Base-by-base conservation (phyloP, 345 rosid genomes). In the Pseudoturritis turrita region DNA sequence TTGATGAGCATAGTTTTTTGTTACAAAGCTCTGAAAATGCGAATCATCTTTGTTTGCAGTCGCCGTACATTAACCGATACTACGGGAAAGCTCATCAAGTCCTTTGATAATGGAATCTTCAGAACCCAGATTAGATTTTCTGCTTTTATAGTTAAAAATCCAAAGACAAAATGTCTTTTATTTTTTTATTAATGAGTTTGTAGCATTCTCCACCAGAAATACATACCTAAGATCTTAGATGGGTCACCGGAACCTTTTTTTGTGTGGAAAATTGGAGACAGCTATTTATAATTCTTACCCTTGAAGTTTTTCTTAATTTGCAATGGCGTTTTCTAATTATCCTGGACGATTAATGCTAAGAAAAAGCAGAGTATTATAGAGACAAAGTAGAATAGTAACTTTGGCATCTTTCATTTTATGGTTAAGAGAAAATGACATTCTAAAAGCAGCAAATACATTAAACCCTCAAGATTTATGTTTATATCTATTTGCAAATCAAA, bases 21-120 rank as follows among this genome's bases (percentile, higher is more conserved):
- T 51, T 61, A 33, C 36, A 52, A 14, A 40, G 39, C 19, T 25
- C 14, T 40, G 15, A 53, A 46, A 25, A 45, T 31, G 26, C 53
- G 11, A 47, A 31, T 33, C 26, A 45, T 3, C 9, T 35, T 35
- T 46, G 23, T 73, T 77, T 72, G 91, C 91, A 95, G 97, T 83
- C 84, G 9, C 77, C 84, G 6, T 89, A 88, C 78, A 87, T 95
- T 62, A 95, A 91, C 83, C 79, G 99, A 74, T 95, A 91, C 59
- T 95, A 91, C 9, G 87, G 99, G 37, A 91, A 85, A 75, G 99
- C 99, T 14, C 89, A 89, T 7, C 82, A 89, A 76, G 77, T 91
- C 64, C 84, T 94, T 40, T 95, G 85, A 45, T 5, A n/a, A 33
- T 56, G 23, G 65, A 8, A 36, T 6, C 10, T 17, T 55, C 9